These are phyloP conservation scores for Cutaneotrichosporon cutaneum DNA, from an alignment of 1,284 basidiomycete species.

Conservation along the genomic window DNA sequence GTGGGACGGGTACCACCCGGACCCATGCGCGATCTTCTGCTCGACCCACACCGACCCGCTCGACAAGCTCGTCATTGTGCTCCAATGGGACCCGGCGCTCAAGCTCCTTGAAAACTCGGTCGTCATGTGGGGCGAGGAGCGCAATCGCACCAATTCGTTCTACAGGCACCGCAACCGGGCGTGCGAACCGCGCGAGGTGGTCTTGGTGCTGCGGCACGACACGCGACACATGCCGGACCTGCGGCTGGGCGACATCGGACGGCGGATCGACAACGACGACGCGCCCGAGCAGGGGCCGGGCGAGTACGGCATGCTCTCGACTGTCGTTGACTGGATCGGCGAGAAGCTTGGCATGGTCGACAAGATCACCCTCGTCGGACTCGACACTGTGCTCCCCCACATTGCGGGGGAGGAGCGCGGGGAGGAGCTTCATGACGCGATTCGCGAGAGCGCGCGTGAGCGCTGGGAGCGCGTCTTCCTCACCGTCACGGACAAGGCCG, in stretches of 20 bases:
- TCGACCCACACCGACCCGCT: not conserved
- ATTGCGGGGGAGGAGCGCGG: not conserved
- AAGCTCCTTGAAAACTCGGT: not conserved
- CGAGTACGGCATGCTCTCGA: not conserved
- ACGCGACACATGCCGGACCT: not conserved
- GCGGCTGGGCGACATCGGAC: not conserved
- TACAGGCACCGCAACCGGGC: not conserved
- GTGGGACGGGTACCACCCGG: not conserved
- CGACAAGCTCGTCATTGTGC: not conserved
- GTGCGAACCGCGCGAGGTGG: not conserved
- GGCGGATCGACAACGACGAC: not conserved
- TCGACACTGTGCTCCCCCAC: not conserved
- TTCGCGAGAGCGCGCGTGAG: not conserved
- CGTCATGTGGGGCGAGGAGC: not conserved
- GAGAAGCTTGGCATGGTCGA: not conserved
- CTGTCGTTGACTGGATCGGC: not conserved
- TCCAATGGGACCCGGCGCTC: not conserved
- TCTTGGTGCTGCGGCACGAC: not conserved
- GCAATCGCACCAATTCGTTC: not conserved
- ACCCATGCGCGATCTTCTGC: not conserved
- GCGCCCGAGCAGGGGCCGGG: not conserved
- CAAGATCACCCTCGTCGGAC: not conserved
- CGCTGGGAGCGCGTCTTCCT: not conserved
- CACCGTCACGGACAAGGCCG: not conserved
- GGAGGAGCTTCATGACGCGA: not conserved